These are phyloP conservation scores for Aegilops umbellulata DNA, from an alignment of 176 grass and related monocot species.

Conservation along the genomic window DNA sequence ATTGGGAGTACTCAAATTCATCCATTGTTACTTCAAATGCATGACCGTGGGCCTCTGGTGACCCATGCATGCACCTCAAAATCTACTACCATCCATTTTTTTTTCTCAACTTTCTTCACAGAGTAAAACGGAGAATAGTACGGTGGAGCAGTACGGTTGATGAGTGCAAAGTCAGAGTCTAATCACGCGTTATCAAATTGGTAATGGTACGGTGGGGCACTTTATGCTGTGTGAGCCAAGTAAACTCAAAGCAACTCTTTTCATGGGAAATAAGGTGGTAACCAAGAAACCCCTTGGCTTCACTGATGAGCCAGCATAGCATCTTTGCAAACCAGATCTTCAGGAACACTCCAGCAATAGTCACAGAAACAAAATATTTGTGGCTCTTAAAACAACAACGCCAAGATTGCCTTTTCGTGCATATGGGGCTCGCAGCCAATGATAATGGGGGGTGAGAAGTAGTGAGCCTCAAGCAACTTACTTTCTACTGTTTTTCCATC, in stretches of 20 bases:
- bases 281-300: slow-evolving; percentile 13
- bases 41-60: not conserved
- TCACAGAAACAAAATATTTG: not conserved
- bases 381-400: not conserved
- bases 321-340: not conserved
- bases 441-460: not conserved
- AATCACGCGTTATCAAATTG: not conserved
- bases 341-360: not conserved
- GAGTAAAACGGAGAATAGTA: not conserved
- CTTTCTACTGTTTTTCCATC: not conserved
- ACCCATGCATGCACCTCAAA: not conserved
- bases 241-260: not conserved
- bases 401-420: slow-evolving; percentile 15
- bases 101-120: not conserved
- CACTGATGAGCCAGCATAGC: not conserved
- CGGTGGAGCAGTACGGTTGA: not conserved
- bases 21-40: too few species aligned
- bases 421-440: slow-evolving; percentile 4
- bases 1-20: not conserved
- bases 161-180: slow-evolving; percentile 11
- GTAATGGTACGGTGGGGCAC: not conserved
- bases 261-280: not conserved
- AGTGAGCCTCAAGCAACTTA: slow-evolving; percentile 4
- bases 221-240: not conserved
- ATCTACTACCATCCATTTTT: not conserved